Percentiles rank a stretch among this genome's conserved stretches.
Conservation (phyloP, 2,329 filamentous ascomycete genomes). For the Nannizziopsis arthrosporioides region DNA sequence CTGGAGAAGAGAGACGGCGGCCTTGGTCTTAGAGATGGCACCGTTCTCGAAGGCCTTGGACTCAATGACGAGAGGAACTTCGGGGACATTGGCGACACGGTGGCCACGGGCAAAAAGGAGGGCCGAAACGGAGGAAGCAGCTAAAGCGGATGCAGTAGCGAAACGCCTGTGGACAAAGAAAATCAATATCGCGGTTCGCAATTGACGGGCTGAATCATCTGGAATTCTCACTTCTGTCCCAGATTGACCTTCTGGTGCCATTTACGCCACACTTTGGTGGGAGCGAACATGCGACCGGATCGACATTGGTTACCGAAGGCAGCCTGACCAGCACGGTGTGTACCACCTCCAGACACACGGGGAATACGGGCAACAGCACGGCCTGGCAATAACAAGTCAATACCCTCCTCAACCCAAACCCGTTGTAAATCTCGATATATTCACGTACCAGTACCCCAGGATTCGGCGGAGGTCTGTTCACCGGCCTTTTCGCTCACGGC, state of each 20-base stretch:
- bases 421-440: constrained; percentile 19
- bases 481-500: constrained; percentile 99
- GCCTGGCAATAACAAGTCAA: constrained; percentile 43
- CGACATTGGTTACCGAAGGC: constrained; percentile 99
- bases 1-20: constrained; percentile 76
- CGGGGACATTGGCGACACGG: constrained; percentile 80
- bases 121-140: constrained; percentile 87
- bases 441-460: constrained; percentile 93
- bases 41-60: constrained; percentile 73
- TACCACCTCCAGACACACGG: constrained; percentile 99
- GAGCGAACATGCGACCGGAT: constrained; percentile 99
- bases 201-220: background rate
- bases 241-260: constrained; percentile 99
- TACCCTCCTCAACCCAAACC: constrained; percentile 9
- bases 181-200: constrained; percentile 12
- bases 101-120: constrained; percentile 95
- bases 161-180: constrained; percentile 56
- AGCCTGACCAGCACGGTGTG: constrained; percentile 98
- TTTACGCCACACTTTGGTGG: constrained; percentile 99
- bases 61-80: constrained; percentile 94
- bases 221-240: constrained; percentile 65
- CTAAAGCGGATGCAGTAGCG: constrained; percentile 91
- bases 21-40: constrained; percentile 76
- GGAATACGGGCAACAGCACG: constrained; percentile 99
- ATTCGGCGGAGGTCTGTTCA: constrained; percentile 99